These are phyloP conservation scores for Zalaria obscura DNA, from an alignment of 2,329 filamentous ascomycete species.

Conservation along the genomic window DNA sequence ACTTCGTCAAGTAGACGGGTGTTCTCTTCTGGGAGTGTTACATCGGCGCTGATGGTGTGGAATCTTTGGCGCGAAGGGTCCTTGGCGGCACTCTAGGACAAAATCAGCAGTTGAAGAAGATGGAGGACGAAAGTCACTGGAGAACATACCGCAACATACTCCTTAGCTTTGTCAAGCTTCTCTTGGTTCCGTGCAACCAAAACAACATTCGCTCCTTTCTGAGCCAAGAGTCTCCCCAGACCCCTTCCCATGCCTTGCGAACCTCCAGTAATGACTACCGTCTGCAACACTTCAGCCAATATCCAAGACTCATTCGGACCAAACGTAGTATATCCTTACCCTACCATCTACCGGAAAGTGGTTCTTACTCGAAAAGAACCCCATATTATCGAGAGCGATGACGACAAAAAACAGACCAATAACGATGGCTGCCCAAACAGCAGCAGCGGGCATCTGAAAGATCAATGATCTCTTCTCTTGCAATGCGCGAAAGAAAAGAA, in stretches of 20 bases:
- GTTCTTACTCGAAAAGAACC: conserved; percentile 53
- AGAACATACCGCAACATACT: conserved; percentile 44
- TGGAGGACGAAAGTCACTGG: background rate
- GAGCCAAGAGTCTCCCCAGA: conserved; percentile 58
- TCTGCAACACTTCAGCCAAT: conserved; percentile 36
- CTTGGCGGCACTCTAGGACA: conserved; percentile 47
- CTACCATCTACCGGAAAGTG: conserved; percentile 75
- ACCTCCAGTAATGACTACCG: conserved; percentile 75
- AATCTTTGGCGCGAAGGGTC: conserved; percentile 59
- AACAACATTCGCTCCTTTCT: conserved; percentile 74
- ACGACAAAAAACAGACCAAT: conserved; percentile 22
- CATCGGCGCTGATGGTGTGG: conserved; percentile 70
- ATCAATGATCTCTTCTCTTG: no score
- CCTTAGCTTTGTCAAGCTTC: conserved; percentile 60
- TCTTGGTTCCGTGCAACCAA: conserved; percentile 64
- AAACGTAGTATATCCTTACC: conserved; percentile 34
- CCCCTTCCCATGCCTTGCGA: conserved; percentile 85
- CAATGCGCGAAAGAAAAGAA: background rate
- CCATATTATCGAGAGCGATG: conserved; percentile 42
- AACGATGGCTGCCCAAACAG: conserved; percentile 16
- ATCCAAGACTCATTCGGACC: conserved; percentile 3
- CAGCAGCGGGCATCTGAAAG: background rate
- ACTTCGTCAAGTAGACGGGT: conserved; percentile 55
- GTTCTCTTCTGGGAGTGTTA: conserved; percentile 57
- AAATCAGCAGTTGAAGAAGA: background rate